Evolutionary conservation across 2,329 filamentous ascomycete genomes (phyloP).

Genomic region (Colletotrichum chlorophyti): DNA sequence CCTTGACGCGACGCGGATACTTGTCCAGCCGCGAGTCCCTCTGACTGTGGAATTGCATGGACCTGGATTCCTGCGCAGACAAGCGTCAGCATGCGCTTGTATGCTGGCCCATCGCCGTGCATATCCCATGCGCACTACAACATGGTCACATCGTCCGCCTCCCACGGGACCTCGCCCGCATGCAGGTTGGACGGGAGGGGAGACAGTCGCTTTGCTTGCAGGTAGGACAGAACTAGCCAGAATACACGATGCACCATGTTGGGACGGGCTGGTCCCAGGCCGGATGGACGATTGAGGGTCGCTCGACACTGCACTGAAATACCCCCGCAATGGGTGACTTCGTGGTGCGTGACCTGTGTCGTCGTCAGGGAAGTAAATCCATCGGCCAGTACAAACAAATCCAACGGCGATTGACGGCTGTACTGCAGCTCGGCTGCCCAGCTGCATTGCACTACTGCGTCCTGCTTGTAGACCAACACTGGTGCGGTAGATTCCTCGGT

Average conservation of each 20-base stretch:
- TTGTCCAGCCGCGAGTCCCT: not conserved
- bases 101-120: no score
- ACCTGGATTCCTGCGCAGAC: not conserved
- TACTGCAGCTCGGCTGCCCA: not conserved
- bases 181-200: conserved; percentile 18
- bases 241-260: not conserved
- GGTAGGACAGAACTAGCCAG: conserved; percentile 7
- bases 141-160: conserved; percentile 15
- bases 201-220: conserved; percentile 9
- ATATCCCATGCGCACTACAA: no score
- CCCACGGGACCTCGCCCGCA: conserved; percentile 25
- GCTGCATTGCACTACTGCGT: not conserved
- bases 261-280: conserved; percentile 11
- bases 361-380: not conserved
- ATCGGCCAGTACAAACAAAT: not conserved
- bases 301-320: conserved; percentile 16
- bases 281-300: conserved; percentile 26
- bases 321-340: not conserved
- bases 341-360: not conserved
- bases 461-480: not conserved
- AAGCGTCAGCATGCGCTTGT: not conserved
- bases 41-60: not conserved
- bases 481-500: not conserved
- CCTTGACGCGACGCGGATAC: not conserved
- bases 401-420: conserved; percentile 3